phyloP scores from a whole-genome alignment of 768 basidiomycete genomes.

The Royoungia palumana region DNA sequence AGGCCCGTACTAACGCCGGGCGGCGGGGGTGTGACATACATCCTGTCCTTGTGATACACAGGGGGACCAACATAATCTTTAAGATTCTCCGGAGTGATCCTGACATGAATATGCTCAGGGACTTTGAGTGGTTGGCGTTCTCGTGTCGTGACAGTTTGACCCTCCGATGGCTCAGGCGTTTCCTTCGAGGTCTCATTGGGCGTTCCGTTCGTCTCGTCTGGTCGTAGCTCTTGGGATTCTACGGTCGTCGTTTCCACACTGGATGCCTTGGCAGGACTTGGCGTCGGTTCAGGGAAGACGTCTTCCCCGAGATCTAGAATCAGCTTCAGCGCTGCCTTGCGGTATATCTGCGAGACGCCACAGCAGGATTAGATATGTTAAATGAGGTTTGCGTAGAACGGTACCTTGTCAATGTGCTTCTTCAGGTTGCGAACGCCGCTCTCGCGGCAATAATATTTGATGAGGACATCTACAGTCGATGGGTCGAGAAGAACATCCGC shows the following conservation, averaged over 20 bases:
- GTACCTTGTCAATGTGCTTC: constrained; percentile 97
- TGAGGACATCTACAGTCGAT: constrained; percentile 78
- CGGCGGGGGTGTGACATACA: constrained; percentile 79
- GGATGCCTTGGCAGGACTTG: constrained; percentile 17
- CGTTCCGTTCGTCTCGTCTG: constrained; percentile 34
- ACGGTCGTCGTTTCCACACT: constrained; percentile 35
- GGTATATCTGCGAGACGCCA: constrained; percentile 67
- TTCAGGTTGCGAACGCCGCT: constrained; percentile 95
- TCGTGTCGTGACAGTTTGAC: constrained; percentile 66
- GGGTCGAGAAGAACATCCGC: constrained; percentile 80
- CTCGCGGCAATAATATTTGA: constrained; percentile 97
- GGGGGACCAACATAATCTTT: constrained; percentile 97
- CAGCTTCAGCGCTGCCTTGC: constrained; percentile 91
- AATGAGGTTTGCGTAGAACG: neutral
- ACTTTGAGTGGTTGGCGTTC: constrained; percentile 78
- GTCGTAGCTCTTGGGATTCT: constrained; percentile 49
- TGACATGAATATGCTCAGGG: constrained; percentile 73
- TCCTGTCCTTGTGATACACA: constrained; percentile 90
- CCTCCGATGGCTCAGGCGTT: constrained; percentile 27
- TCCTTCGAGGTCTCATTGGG: constrained; percentile 15
- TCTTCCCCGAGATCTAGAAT: constrained; percentile 89
- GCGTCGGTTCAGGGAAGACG: constrained; percentile 66
- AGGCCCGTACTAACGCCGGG: constrained; percentile 93
- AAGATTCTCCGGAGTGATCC: constrained; percentile 81
- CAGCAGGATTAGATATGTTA: neutral